These are phyloP conservation scores for Seminavis robusta DNA, from an alignment of 108 stramenopile species.

Conservation along the genomic window DNA sequence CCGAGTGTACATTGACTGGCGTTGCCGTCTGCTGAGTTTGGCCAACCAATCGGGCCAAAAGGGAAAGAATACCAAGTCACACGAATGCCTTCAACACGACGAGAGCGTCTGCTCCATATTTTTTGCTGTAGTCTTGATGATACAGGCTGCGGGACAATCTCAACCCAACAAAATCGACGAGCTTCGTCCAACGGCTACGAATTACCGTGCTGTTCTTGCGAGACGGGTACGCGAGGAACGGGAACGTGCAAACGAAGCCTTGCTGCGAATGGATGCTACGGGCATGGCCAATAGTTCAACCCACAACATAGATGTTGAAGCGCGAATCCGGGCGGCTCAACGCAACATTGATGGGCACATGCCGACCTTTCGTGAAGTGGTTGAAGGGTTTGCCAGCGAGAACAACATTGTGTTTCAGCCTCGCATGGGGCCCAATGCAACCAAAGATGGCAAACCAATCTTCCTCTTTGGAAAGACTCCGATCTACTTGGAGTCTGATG, in stretches of 20 bases:
- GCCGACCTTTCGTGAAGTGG: conserved; percentile 62
- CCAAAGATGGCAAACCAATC: conserved; percentile 70
- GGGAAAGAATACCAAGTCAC: not conserved
- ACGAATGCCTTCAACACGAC: conserved; percentile 40
- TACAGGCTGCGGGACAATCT: conserved; percentile 31
- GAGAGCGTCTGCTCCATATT: conserved; percentile 60
- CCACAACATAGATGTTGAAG: conserved; percentile 28
- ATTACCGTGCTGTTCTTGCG: conserved; percentile 44
- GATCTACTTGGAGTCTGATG: conserved; percentile 73
- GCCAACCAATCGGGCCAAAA: conserved; percentile 10
- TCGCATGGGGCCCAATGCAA: conserved; percentile 49
- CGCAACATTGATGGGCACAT: conserved; percentile 5
- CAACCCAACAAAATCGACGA: conserved; percentile 28
- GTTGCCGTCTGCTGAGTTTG: conserved; percentile 24
- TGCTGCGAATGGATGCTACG: conserved; percentile 13
- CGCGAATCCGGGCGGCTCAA: conserved; percentile 16
- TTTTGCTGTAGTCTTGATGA: conserved; percentile 62
- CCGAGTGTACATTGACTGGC: conserved; percentile 54
- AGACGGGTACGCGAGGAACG: conserved; percentile 42
- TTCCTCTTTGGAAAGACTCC: conserved; percentile 69
- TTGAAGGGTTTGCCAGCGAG: conserved; percentile 69
- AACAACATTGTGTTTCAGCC: conserved; percentile 62
- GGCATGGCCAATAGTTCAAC: conserved; percentile 20
- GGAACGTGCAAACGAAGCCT: conserved; percentile 15
- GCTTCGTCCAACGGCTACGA: conserved; percentile 31